Evolutionary conservation across 2,329 filamentous ascomycete species (phyloP), one percentile per base, ranked within the genome.

Genomic region (Fusarium dimerum): DNA sequence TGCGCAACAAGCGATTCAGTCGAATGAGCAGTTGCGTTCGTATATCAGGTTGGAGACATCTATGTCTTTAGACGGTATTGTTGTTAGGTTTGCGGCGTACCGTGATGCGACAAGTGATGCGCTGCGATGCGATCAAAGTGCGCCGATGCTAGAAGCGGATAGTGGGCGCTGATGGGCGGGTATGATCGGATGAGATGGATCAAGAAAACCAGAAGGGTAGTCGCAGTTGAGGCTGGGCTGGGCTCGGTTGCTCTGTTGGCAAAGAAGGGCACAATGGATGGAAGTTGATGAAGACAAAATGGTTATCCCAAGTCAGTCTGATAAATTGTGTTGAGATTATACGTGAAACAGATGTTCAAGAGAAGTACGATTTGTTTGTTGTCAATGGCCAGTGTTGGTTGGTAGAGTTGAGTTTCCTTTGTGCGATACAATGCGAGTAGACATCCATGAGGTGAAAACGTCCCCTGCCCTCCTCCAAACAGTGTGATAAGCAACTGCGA

Each of bases 111-210:
- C 57, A 47, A 47, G 49, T 40, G 41, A 44, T 50, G 51, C 51
- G 51, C 30, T 43, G 41, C 18, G 41, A 43, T 30, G 41, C 41
- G 41, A 55, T 58, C 47, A 34, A 29, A 48, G 61, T 60, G 58
- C 49, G 57, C 55, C 57, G 52, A 55, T 41, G 43, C 47, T 47
- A 39, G 48, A 60, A 42, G 17, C 52, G 43, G 57, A 50, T 55
- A 43, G 54, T 50, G 50, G 53, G 45, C 47, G 57, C 44, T 29
- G 51, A 51, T 59, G 42, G 55, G 40, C 45, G 47, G 55, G 54
- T 49, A 45, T 55, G 36, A 40, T 16, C 38, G 34, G 47, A 50
- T 50, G 44, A 52, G 46, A 41, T 46, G 51, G 45, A 42, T 48
- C 10, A 50, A 52, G 46, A 29, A 30, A 17, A 48, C 20, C 20